Base-by-base conservation (phyloP, 768 basidiomycete species). In the Lactarius deliciosus region DNA sequence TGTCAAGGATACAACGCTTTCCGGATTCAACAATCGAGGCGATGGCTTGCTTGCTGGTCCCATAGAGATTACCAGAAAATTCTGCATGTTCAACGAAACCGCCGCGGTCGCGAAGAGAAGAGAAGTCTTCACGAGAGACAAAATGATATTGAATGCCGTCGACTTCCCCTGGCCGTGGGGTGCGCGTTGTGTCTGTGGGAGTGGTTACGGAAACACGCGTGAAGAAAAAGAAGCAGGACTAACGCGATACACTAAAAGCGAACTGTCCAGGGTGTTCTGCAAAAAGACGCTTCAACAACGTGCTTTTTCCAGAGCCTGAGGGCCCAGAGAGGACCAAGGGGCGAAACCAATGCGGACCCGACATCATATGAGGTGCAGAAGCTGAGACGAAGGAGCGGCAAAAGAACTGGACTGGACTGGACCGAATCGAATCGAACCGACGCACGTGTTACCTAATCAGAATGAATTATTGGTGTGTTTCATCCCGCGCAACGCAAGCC, bases 1-100 rank as follows among this genome's bases (percentile, higher is more conserved):
- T 98, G 75, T 98, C 96, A 45, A 98, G 83, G 65, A 98, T 89
- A 75, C 96, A 98, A 15, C 93, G 86, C 68, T 83, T 85, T 18
- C 92, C 93, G 3, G 83, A 80, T 20, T 82, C 76, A 41, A 85
- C 81, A 32, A 97, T 88, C 36, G 83, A 81, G 40, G 82, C 79
- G 36, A 98, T 86, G 25, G 94, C 87, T 68, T 85, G 81, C 68
- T 88, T 87, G 70, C 89, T 93, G 5, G 95, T 96, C n/a, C 96
- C 96, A 74, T 98, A 98, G 72, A 85, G 84, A 74, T 98, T 97
- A 28, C 89, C 86, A 0, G 91, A 93, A 78, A 96, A 98, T 76
- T 96, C 88, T 18, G 96, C 94, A 71, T 94, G 86, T 78, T 98
- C 96, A 70, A 98, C 90, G 77, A 98, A 98, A 22, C 90, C 94